phyloP scores from a whole-genome alignment of 495 filamentous ascomycete species.

The Parathielavia hyrcaniae region DNA sequence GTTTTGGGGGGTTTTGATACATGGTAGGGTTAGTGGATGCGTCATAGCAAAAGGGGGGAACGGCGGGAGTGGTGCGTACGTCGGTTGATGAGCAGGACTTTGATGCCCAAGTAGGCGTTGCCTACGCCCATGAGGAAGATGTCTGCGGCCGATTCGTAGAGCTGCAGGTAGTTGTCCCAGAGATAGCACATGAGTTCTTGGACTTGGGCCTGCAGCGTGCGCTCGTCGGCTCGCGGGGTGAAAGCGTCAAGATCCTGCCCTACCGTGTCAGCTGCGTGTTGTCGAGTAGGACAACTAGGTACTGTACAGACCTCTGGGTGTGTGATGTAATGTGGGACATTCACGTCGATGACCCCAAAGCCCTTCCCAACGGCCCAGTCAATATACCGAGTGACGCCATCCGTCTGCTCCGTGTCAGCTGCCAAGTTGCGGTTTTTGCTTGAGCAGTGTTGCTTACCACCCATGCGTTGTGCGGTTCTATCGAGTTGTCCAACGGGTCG shows the following conservation, averaged over 20 bases:
- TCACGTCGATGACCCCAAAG: conserved; percentile 82
- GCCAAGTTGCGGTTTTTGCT: background rate
- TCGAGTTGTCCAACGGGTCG: conserved; percentile 58
- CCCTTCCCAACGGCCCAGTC: conserved; percentile 68
- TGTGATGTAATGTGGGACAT: conserved; percentile 69
- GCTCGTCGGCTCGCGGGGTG: conserved; percentile 31
- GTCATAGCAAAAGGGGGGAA: background rate
- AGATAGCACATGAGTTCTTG: conserved; percentile 77
- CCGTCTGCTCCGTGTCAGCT: conserved; percentile 55
- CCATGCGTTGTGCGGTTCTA: conserved; percentile 78
- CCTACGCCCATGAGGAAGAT: conserved; percentile 83
- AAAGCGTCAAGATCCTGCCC: conserved; percentile 31
- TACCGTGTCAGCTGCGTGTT: background rate
- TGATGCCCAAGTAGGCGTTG: conserved; percentile 61
- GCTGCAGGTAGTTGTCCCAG: conserved; percentile 97
- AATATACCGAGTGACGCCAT: conserved; percentile 70
- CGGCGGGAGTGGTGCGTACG: conserved; percentile 38
- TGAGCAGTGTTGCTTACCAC: conserved; percentile 52
- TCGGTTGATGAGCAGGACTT: conserved; percentile 61
- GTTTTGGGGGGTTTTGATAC: no score
- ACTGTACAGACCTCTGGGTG: conserved; percentile 41
- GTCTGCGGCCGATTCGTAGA: conserved; percentile 55
- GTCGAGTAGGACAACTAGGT: no score
- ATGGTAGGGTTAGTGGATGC: conserved; percentile 6
- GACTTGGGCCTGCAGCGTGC: conserved; percentile 47